Evolutionary conservation across 768 basidiomycete species (phyloP), one percentile per base, ranked within the genome.

Genomic region (Royoungia palumana): DNA sequence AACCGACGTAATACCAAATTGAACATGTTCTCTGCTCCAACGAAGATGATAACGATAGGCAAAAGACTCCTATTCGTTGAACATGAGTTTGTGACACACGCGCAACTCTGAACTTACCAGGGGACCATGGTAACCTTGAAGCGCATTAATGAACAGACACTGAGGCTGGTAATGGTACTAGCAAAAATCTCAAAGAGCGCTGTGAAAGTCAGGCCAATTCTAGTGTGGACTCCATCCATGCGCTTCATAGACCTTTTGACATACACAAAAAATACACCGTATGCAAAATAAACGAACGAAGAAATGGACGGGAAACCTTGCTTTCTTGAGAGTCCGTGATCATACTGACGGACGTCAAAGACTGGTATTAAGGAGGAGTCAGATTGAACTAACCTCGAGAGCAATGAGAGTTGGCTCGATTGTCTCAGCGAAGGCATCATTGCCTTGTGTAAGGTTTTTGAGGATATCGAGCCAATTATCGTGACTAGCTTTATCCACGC

Each of bases 1-100:
- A 38, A 20, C 14, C 22, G n/a, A 44, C 25, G 30, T 67, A 83
- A 54, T 66, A 93, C 93, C 64, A 99, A 74, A 59, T 85, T 88
- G 64, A 93, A 90, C 94, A 98, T 97, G 60, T 97, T 98, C 71
- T 98, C 95, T 3, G 92, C 89, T 3, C 95, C 95, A 13, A 95
- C 88, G 56, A 98, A 94, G 7, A 94, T 81, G 43, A 99, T 93
- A 32, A 96, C 87, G 49, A 97, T 88, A 2, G 94, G 94, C 44
- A 99, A 74, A 35, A 95, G 70, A 63, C 89, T 85, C 89, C 89
- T 91, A 49, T 10, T 17, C 24, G 42, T 20, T 35, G 46, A 6
- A 17, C 57, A 22, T 66, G 54, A 40, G 42, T 3, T 50, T 8
- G 32, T 9, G 17, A 24, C 14, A 41, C 20, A 16, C 21, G 30